Evolutionary conservation across 331 rosid species (phyloP), one percentile per base, ranked within the genome.

Genomic region (Quercus tomentella): DNA sequence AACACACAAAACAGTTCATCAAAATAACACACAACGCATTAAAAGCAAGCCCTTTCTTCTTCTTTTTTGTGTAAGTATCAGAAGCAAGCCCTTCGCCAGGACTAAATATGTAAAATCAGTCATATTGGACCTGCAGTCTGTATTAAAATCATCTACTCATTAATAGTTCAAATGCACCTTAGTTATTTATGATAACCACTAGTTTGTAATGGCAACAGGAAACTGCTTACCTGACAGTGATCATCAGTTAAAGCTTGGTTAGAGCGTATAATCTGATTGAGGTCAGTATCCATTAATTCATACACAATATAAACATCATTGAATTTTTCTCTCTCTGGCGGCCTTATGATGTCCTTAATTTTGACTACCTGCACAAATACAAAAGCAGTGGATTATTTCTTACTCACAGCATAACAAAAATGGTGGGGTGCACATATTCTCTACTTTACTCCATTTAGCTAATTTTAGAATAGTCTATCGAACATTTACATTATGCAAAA

Each of bases 151-250:
- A 7, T 58, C 14, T 12, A 58, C 31, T 58, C 28, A 58, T 10
- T 22, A 11, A 58, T 22, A 21, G 31, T 23, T 58, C 65, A 14
- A 58, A 23, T 11, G 5, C 65, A 58, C 25, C 30, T 22, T 58
- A 25, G 65, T 58, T 58, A 58, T 58, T 21, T 22, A 20, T 11
- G 30, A 25, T 11, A 58, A 30, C 9, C 37, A 63, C 70, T 49
- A 49, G 5, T 49, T 49, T 14, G 54, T 14, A 49, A 41, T 41
- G 45, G 45, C 45, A 49, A 49, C 5, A 49, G 54, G 54, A 49
- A 49, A 45, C 20, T 2, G 60, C 57, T 83, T 33, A 90, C 98
- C 91, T 95, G 97, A 55, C 91, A 89, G 80, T 89, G 92, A 80
- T 89, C 92, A 69, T 89, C 91, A 8, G 88, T 85, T 81, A 89